These are phyloP conservation scores for Lactarius sp. DNA, from an alignment of 768 basidiomycete genomes.

Conservation along the genomic window DNA sequence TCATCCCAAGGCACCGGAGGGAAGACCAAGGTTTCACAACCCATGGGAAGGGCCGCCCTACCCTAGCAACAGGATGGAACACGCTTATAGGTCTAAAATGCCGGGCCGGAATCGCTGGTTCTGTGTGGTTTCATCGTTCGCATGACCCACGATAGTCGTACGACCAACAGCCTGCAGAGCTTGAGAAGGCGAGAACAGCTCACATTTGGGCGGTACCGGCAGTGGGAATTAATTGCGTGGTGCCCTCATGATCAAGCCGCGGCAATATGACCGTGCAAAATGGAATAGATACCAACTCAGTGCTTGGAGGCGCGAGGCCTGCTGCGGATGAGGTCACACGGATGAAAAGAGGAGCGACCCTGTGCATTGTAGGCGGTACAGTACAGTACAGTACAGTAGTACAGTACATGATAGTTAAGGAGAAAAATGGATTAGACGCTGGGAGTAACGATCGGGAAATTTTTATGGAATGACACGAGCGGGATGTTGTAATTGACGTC, in stretches of 20 bases:
- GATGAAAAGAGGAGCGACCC: no score
- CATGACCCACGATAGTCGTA: no score
- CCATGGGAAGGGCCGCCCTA: background rate
- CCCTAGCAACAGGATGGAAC: background rate
- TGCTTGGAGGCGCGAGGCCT: background rate
- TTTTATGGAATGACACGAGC: background rate
- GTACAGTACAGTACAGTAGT: background rate
- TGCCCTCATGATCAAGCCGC: no score
- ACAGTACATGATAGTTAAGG: background rate
- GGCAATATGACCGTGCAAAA: no score
- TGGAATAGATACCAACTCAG: background rate
- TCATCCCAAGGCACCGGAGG: background rate
- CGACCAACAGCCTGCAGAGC: no score
- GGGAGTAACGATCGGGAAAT: background rate
- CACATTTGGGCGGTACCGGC: no score
- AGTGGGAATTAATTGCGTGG: no score
- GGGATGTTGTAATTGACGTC: conserved; percentile 15
- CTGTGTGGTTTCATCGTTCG: no score
- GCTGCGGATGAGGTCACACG: background rate
- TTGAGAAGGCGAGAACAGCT: no score
- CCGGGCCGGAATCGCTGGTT: background rate
- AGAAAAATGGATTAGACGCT: background rate
- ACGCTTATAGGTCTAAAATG: background rate
- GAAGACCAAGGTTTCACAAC: background rate
- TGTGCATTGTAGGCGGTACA: no score